Base-by-base conservation (phyloP, 2,329 filamentous ascomycete genomes). In the Fusarium mundagurra region DNA sequence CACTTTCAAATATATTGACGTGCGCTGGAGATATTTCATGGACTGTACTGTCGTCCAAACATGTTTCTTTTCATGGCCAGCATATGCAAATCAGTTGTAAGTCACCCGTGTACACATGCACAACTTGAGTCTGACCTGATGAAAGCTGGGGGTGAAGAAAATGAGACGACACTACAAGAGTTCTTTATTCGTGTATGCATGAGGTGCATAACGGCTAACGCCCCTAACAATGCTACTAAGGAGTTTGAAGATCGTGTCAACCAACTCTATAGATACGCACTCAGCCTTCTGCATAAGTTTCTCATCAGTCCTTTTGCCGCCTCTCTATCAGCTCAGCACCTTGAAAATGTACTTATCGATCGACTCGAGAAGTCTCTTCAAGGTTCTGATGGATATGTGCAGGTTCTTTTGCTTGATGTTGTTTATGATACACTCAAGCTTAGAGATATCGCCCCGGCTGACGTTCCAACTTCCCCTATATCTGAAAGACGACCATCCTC, bases 361-460 rank as follows among this genome's bases (percentile, higher is more conserved):
- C 89, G 90, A 72, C 86, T 97, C 11, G 85, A 86, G 34, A 87
- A 88, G 76, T 88, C 91, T 22, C 84, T 94, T 27, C 82, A 86
- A 43, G 86, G 88, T 11, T 84, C 89, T 3, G 93, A 94, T 75
- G 88, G 91, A 36, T 91, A 91, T 60, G 88, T 96, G 3, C 95
- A 97, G 78, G 91, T 93, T 20, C 87, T 94, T 1, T 84, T 98
- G 16, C 88, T 98, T 31, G 93, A 95, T 77, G 91, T 94, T n/a
- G 88, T 95, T 7, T 90, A 93, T 76, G 91, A 91, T 53, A 88
- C 92, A 8, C 86, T 98, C 16, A 94, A 91, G 78, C 87, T 96
- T 47, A 85, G 88, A 47, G 87, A 90, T 55, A 73, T 82, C 8
- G 76, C 82, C 5, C 78, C 81, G 1, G 74, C 79, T 6, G 86